These are phyloP conservation scores for Dysphania ambrosioides DNA, from an alignment of 148 eudicot species.

Conservation along the genomic window DNA sequence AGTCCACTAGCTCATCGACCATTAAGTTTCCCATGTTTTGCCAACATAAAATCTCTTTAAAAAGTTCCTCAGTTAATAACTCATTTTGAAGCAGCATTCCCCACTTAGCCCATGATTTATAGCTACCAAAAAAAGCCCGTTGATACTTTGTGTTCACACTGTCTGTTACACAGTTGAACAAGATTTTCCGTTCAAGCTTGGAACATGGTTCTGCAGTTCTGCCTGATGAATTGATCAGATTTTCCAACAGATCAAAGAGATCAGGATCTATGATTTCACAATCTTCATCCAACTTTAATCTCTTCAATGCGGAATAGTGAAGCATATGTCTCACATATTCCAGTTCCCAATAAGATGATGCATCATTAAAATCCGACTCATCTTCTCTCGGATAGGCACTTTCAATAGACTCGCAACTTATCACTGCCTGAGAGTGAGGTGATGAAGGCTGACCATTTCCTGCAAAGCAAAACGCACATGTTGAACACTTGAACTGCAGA, in stretches of 20 bases:
- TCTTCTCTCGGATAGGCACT: constrained; percentile 34
- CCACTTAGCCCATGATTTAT: constrained; percentile 54
- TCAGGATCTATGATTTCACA: constrained; percentile 38
- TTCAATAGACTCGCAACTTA: constrained; percentile 34
- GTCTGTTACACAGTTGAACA: constrained; percentile 66
- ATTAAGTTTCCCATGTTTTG: constrained; percentile 53
- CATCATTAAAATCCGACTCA: constrained; percentile 39
- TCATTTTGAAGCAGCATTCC: constrained; percentile 35
- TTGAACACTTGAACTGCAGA: no score
- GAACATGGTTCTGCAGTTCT: constrained; percentile 43
- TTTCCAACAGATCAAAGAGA: constrained; percentile 62
- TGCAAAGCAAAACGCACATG: constrained; percentile 28
- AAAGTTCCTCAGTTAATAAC: constrained; percentile 63
- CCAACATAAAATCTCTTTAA: constrained; percentile 54
- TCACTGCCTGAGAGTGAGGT: constrained; percentile 37
- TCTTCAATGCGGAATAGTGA: constrained; percentile 45
- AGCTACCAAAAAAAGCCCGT: constrained; percentile 44
- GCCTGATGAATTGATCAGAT: constrained; percentile 32
- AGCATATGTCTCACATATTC: constrained; percentile 54
- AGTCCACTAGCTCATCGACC: constrained; percentile 83
- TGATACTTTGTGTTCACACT: constrained; percentile 41
- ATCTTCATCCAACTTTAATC: constrained; percentile 41
- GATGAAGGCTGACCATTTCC: constrained; percentile 44
- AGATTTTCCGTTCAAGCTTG: constrained; percentile 41
- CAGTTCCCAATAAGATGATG: constrained; percentile 58